Evolutionary conservation across 2,329 filamentous ascomycete species (phyloP).

Genomic region (Arthrocladium fulminans): DNA sequence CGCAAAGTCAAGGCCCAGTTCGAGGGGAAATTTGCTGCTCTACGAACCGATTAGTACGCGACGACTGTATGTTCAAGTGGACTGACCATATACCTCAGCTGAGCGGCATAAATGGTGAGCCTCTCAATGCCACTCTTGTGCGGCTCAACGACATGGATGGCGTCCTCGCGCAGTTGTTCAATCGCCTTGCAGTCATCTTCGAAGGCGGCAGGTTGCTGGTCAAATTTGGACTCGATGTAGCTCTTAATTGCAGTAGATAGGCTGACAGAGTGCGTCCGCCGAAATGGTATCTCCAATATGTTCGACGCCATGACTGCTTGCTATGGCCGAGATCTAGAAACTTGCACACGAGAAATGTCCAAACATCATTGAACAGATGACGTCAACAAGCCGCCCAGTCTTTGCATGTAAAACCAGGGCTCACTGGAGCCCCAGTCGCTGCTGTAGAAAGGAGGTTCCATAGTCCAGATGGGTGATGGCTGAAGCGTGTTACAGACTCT

Average conservation of each 20-base stretch:
- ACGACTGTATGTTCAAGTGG: no score
- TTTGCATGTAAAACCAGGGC: no score
- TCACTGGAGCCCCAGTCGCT: no score
- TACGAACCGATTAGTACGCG: background rate
- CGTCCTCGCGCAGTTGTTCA: conserved; percentile 71
- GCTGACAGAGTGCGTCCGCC: conserved; percentile 69
- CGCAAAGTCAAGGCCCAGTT: conserved; percentile 79
- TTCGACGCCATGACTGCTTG: conserved; percentile 27
- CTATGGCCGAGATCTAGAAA: no score
- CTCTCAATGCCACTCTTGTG: conserved; percentile 79
- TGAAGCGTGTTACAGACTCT: no score
- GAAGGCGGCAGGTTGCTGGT: conserved; percentile 97
- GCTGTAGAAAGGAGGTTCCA: no score
- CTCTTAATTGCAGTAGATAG: conserved; percentile 77
- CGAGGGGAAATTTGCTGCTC: conserved; percentile 78
- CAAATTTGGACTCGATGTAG: conserved; percentile 97
- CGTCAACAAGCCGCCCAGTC: no score
- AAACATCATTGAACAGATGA: no score
- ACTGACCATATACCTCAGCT: conserved; percentile 79
- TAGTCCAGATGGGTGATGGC: no score
- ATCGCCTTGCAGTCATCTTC: conserved; percentile 78
- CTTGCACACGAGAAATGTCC: no score
- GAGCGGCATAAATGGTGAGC: conserved; percentile 83
- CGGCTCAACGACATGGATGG: conserved; percentile 80
- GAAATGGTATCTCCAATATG: conserved; percentile 72